These are phyloP conservation scores for Pythium dissotocum DNA, from an alignment of 352 stramenopile species.

Conservation along the genomic window DNA sequence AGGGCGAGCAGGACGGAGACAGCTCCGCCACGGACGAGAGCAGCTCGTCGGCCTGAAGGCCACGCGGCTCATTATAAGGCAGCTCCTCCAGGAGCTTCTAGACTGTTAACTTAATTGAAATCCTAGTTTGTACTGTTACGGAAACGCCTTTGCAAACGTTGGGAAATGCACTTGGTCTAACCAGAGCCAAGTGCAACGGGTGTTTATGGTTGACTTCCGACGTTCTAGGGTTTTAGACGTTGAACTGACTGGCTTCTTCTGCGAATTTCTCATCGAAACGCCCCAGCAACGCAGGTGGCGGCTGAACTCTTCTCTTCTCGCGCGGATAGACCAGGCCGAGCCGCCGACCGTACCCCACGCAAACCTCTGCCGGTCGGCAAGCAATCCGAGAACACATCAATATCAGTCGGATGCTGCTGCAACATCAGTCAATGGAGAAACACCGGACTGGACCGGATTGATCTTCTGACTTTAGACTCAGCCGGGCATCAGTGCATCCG, in stretches of 20 bases:
- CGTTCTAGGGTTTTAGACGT: not conserved
- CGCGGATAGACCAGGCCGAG: not conserved
- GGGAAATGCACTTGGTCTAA: not conserved
- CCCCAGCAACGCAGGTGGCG: not conserved
- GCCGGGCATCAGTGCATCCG: not conserved
- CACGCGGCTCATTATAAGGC: not conserved
- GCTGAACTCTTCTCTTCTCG: not conserved
- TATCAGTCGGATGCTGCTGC: not conserved
- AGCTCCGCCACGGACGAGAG: slow-evolving; percentile 8
- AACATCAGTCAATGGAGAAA: not conserved
- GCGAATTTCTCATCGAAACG: slow-evolving; percentile 2
- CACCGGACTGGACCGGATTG: not conserved
- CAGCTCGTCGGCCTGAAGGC: slow-evolving; percentile 8
- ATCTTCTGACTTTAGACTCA: slow-evolving; percentile 4
- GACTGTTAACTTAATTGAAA: slow-evolving; percentile 14
- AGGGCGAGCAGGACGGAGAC: slow-evolving; percentile 4
- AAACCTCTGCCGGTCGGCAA: not conserved
- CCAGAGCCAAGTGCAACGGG: not conserved
- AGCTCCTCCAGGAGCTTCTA: not conserved
- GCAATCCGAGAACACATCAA: not conserved
- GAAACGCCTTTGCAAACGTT: not conserved
- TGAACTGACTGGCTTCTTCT: slow-evolving; percentile 2
- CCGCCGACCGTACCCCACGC: no score
- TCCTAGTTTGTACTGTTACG: slow-evolving; percentile 5
- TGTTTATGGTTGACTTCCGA: not conserved